A percentile compares a stretch with the other conserved stretches of the same genome.
phyloP scores from a whole-genome alignment of 179 eudicot genomes.

The Gypsophila paniculata region DNA sequence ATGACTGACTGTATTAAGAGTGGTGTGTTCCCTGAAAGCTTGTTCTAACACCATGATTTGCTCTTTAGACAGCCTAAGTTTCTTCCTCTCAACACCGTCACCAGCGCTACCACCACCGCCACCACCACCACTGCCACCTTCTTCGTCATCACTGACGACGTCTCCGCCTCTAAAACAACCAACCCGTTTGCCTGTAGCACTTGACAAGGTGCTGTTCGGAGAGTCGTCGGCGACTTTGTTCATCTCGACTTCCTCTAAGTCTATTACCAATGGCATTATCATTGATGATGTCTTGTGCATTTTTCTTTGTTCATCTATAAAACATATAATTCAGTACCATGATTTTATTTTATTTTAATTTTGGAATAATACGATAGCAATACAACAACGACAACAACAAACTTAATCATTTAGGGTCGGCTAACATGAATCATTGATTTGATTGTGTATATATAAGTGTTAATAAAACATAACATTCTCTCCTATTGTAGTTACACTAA shows the following conservation, averaged over 20 bases:
- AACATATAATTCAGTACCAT: neutral
- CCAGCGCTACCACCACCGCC: conserved; percentile 35
- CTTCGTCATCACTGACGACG: conserved; percentile 24
- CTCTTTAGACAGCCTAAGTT: conserved; percentile 65
- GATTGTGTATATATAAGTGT: too few species aligned
- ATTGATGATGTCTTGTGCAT: conserved; percentile 10
- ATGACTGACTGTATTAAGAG: conserved; percentile 64
- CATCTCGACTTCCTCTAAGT: conserved; percentile 42
- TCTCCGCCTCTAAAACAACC: conserved; percentile 28
- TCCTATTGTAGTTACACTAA: too few species aligned
- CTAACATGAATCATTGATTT: too few species aligned
- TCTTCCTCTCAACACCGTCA: conserved; percentile 47
- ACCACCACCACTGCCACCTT: conserved; percentile 30
- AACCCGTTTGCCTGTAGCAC: conserved; percentile 38
- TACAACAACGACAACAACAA: too few species aligned
- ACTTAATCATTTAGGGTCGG: too few species aligned
- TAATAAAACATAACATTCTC: too few species aligned
- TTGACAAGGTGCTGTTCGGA: conserved; percentile 63
- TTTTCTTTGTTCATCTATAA: conserved; percentile 22
- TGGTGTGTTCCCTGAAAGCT: conserved; percentile 56
- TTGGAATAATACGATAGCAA: neutral
- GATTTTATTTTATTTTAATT: too few species aligned
- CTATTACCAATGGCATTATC: conserved; percentile 25
- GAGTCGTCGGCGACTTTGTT: conserved; percentile 43
- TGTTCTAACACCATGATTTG: conserved; percentile 65